Percentiles rank a stretch among this genome's conserved stretches.
Evolutionary conservation across 805 yeast genomes (phyloP).

Genomic region (Spathaspora boniae): DNA sequence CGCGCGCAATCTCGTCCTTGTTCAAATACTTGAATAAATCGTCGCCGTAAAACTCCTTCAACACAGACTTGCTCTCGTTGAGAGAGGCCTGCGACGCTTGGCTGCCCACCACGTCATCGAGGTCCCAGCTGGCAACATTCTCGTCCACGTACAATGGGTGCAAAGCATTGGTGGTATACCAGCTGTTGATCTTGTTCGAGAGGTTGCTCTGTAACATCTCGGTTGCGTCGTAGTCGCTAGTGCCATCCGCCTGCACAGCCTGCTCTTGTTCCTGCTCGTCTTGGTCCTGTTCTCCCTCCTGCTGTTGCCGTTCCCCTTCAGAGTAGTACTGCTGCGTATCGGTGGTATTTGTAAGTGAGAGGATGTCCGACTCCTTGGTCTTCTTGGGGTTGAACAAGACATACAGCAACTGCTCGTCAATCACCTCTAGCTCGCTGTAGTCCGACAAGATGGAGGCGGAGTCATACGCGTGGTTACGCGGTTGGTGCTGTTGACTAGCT

Average conservation of each 20-base stretch:
- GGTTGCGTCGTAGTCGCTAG: neutral
- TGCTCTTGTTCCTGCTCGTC: conserved; percentile 5
- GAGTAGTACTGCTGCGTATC: conserved; percentile 8
- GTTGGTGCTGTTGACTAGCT: no score
- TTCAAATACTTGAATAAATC: conserved; percentile 23
- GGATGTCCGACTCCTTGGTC: conserved; percentile 21
- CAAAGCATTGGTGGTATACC: conserved; percentile 15
- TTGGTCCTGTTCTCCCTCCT: conserved; percentile 7
- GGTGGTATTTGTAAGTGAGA: conserved; percentile 22
- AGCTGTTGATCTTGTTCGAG: conserved; percentile 16
- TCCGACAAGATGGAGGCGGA: conserved; percentile 15
- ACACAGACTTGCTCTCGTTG: conserved; percentile 11
- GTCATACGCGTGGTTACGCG: conserved; percentile 8
- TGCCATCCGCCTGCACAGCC: conserved; percentile 4
- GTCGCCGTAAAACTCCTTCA: conserved; percentile 27
- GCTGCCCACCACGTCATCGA: conserved; percentile 21
- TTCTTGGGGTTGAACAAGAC: conserved; percentile 25
- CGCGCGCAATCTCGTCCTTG: conserved; percentile 22
- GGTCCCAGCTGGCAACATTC: conserved; percentile 35
- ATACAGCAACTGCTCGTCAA: conserved; percentile 17
- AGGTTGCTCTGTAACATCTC: conserved; percentile 8
- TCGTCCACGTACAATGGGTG: conserved; percentile 25
- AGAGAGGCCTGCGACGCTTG: neutral
- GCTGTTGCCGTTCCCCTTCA: conserved; percentile 7
- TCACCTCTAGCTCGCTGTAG: conserved; percentile 11